A percentile compares a stretch with the other conserved stretches of the same genome.
Conservation (phyloP, 768 basidiomycete genomes). For the Rhizopogon vesiculosus region DNA sequence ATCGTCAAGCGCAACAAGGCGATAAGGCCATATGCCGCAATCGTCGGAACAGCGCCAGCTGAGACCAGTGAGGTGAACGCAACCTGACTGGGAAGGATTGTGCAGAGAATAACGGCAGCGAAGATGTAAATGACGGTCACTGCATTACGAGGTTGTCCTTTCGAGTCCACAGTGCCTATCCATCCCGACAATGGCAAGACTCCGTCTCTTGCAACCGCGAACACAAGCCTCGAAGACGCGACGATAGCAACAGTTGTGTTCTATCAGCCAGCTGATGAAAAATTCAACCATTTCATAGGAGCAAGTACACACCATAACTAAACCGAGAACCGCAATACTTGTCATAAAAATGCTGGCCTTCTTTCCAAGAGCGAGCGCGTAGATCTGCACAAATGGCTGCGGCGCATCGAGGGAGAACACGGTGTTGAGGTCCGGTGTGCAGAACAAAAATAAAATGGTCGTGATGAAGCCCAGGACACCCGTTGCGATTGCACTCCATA, state of each 20-base stretch:
- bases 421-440: slow-evolving; percentile 72
- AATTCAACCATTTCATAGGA: neutral
- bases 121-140: slow-evolving; percentile 86
- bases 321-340: slow-evolving; percentile 73
- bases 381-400: slow-evolving; percentile 89
- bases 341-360: slow-evolving; percentile 86
- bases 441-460: slow-evolving; percentile 79
- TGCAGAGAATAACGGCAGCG: slow-evolving; percentile 71
- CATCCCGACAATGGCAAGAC: slow-evolving; percentile 80
- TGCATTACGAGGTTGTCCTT: slow-evolving; percentile 78
- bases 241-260: slow-evolving; percentile 87
- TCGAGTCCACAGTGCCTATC: slow-evolving; percentile 69
- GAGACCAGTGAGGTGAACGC: slow-evolving; percentile 91
- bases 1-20: slow-evolving; percentile 68
- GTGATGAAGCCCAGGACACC: slow-evolving; percentile 77
- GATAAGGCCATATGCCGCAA: slow-evolving; percentile 85
- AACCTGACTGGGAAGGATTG: slow-evolving; percentile 84
- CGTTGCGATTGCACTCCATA: slow-evolving; percentile 73
- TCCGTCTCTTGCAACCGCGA: slow-evolving; percentile 92
- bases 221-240: slow-evolving; percentile 83
- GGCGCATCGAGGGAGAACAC: slow-evolving; percentile 77
- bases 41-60: slow-evolving; percentile 81
- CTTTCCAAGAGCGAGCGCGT: slow-evolving; percentile 77
- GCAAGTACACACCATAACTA: slow-evolving; percentile 61
- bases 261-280: slow-evolving; percentile 29